A percentile compares a stretch with the other conserved stretches of the same genome.
Conservation (phyloP, 768 basidiomycete genomes). For the Leccinum barrowsii region DNA sequence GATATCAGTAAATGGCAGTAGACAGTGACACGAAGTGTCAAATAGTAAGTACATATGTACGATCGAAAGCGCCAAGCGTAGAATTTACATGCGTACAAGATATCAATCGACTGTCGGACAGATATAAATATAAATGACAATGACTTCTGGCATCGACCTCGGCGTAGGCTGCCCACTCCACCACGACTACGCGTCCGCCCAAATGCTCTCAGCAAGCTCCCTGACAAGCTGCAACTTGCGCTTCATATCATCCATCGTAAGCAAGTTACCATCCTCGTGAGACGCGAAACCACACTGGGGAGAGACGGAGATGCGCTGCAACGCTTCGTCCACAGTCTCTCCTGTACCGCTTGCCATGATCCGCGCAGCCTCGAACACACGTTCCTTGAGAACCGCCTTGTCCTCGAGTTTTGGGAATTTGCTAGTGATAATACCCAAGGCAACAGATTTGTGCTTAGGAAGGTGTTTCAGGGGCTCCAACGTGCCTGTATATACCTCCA, state of each 20-base stretch:
- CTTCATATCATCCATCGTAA: background rate
- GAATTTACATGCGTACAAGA: too few species aligned
- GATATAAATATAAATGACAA: too few species aligned
- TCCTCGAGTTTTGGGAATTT: background rate
- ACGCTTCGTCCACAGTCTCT: background rate
- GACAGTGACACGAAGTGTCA: too few species aligned
- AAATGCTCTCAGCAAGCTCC: background rate
- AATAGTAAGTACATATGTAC: too few species aligned
- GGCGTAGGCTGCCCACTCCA: too few species aligned
- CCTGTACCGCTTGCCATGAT: background rate
- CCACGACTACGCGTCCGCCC: background rate
- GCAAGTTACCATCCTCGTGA: background rate
- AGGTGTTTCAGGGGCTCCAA: background rate
- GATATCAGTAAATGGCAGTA: too few species aligned
- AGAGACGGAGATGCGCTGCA: background rate
- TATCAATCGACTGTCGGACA: too few species aligned
- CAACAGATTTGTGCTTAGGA: background rate
- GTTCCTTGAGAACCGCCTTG: background rate
- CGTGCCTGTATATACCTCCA: background rate
- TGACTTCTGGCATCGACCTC: too few species aligned
- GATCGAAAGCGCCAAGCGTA: too few species aligned
- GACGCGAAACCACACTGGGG: background rate
- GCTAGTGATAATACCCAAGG: background rate
- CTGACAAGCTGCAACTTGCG: background rate
- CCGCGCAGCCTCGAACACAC: background rate